phyloP scores from a whole-genome alignment of 2,329 filamentous ascomycete species.

The Fusarium virguliforme region DNA sequence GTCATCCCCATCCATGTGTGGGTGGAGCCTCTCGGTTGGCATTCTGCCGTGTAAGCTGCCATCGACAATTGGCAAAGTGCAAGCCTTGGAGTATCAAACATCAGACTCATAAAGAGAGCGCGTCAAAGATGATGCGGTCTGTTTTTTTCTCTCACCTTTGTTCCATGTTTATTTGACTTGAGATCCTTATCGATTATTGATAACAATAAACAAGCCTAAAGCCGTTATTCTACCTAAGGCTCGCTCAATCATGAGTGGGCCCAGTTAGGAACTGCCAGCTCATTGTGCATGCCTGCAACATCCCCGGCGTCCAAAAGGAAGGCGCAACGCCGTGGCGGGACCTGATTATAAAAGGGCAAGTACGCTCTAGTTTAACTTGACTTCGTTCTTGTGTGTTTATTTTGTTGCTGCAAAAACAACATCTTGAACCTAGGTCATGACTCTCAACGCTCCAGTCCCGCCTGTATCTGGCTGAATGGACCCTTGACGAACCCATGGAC shows the following conservation, averaged over 20 bases:
- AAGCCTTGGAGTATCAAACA: neutral
- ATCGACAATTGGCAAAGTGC: neutral
- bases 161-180: neutral
- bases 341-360: slow-evolving; percentile 45
- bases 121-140: too few species aligned
- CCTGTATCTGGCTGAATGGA: slow-evolving; percentile 24
- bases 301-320: slow-evolving; percentile 34
- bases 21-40: slow-evolving; percentile 8
- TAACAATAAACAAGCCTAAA: slow-evolving; percentile 24
- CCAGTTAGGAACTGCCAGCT: slow-evolving; percentile 50
- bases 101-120: neutral
- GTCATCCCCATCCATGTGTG: neutral
- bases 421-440: neutral
- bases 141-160: neutral
- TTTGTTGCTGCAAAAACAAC: slow-evolving; percentile 6
- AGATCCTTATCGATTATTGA: neutral
- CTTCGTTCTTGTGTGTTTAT: slow-evolving; percentile 5
- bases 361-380: slow-evolving; percentile 19
- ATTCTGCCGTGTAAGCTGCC: slow-evolving; percentile 10
- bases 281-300: slow-evolving; percentile 50
- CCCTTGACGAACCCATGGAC: slow-evolving; percentile 51
- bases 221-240: slow-evolving; percentile 40
- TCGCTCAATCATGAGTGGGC: slow-evolving; percentile 42
- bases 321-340: slow-evolving; percentile 35
- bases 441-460: slow-evolving; percentile 13